Conservation (phyloP, 495 filamentous ascomycete species). For the Penicillium ochrochloron region DNA sequence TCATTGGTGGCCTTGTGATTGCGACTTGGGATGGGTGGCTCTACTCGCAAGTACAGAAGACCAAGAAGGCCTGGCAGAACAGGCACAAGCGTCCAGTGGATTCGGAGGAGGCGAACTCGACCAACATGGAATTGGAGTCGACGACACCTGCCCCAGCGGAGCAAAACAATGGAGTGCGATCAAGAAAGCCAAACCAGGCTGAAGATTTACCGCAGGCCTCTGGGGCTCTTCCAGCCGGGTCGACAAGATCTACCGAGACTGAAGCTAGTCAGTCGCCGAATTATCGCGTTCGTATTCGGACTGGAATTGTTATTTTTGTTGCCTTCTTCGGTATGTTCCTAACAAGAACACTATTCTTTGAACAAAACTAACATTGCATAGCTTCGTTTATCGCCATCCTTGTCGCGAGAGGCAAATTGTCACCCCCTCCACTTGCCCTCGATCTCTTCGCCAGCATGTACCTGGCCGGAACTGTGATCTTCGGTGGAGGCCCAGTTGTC, state of each 20-base stretch:
- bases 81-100: conserved; percentile 19
- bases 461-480: conserved; percentile 87
- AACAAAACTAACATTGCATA: conserved; percentile 14
- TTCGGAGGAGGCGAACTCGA: conserved; percentile 14
- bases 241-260: conserved; percentile 5
- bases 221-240: not conserved
- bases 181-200: conserved; percentile 16
- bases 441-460: conserved; percentile 80
- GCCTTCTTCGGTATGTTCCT: conserved; percentile 54
- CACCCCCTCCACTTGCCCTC: conserved; percentile 52
- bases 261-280: conserved; percentile 16
- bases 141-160: conserved; percentile 8
- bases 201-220: not conserved
- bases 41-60: conserved; percentile 41
- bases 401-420: conserved; percentile 56
- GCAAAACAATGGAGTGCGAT: conserved; percentile 19
- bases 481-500: conserved; percentile 85
- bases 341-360: not conserved
- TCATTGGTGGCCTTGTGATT: conserved; percentile 58
- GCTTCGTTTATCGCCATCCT: conserved; percentile 65
- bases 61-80: conserved; percentile 28
- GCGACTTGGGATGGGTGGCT: conserved; percentile 65
- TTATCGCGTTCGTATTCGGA: conserved; percentile 31
- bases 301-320: conserved; percentile 52
- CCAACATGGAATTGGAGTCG: conserved; percentile 15